These are phyloP conservation scores for Herpetomonas samuelpessoai DNA, from an alignment of 208 protist genomes.

Conservation along the genomic window DNA sequence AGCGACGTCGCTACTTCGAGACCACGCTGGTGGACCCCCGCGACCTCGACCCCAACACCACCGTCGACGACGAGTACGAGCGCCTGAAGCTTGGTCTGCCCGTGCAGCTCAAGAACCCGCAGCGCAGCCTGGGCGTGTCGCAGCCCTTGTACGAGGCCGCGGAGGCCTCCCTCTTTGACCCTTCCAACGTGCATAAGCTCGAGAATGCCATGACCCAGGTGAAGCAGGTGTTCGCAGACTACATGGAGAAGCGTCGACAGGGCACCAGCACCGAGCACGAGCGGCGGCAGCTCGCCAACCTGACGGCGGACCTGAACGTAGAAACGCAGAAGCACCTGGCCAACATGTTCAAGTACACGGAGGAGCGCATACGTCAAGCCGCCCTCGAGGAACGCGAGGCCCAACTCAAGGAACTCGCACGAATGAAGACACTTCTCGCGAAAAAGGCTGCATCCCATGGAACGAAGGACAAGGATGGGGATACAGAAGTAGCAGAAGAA, in stretches of 20 bases:
- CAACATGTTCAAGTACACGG: conserved; percentile 79
- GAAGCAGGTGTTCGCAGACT: conserved; percentile 88
- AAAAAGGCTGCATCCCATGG: not conserved
- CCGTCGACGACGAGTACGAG: conserved; percentile 70
- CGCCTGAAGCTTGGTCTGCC: conserved; percentile 80
- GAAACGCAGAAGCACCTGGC: conserved; percentile 75
- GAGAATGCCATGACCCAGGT: conserved; percentile 80
- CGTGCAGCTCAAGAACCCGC: conserved; percentile 65
- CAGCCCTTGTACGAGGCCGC: conserved; percentile 72
- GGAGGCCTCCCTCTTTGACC: conserved; percentile 73
- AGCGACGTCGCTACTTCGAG: conserved; percentile 85
- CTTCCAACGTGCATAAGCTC: conserved; percentile 55
- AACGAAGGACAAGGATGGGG: not conserved
- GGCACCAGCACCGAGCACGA: conserved; percentile 77
- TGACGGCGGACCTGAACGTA: conserved; percentile 70
- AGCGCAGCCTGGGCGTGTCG: conserved; percentile 65
- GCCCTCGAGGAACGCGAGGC: conserved; percentile 46
- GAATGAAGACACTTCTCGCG: conserved; percentile 21
- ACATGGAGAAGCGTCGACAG: conserved; percentile 66
- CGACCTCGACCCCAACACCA: conserved; percentile 50
- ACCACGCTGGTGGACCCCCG: conserved; percentile 75
- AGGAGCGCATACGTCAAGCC: conserved; percentile 45
- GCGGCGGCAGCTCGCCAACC: conserved; percentile 65
- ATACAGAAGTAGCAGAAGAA: no score
- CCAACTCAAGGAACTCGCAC: conserved; percentile 55